Percentiles rank a stretch among this genome's conserved stretches.
Evolutionary conservation across 1,284 basidiomycete genomes (phyloP).

Genomic region (Papiliotrema flavescens): DNA sequence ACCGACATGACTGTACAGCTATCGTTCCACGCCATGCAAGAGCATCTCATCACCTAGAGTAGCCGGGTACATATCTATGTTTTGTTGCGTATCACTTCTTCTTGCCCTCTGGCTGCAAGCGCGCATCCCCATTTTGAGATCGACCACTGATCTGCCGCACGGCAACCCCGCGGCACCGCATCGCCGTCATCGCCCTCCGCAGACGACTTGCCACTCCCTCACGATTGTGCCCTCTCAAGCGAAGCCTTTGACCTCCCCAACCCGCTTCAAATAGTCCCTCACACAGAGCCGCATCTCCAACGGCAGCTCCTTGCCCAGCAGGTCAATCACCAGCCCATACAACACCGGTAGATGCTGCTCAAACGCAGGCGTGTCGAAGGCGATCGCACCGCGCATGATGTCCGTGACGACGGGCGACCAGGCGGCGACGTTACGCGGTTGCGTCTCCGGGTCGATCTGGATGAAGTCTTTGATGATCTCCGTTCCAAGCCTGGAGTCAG

Average conservation of each 20-base stretch:
- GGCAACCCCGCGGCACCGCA: too few relatives aligned
- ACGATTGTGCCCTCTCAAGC: neutral
- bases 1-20: too few relatives aligned
- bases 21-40: too few relatives aligned
- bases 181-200: too few relatives aligned
- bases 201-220: too few relatives aligned
- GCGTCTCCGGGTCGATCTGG: conserved; percentile 82
- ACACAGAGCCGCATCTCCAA: conserved; percentile 74
- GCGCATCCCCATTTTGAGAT: too few relatives aligned
- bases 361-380: conserved; percentile 87
- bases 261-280: conserved; percentile 64
- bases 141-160: too few relatives aligned
- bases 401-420: conserved; percentile 98
- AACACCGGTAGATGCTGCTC: conserved; percentile 74
- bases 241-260: conserved; percentile 37
- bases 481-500: conserved; percentile 66
- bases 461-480: conserved; percentile 89
- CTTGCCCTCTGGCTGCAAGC: too few relatives aligned
- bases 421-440: conserved; percentile 90
- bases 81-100: too few relatives aligned
- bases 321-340: conserved; percentile 78
- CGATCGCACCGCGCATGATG: conserved; percentile 83
- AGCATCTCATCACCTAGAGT: too few relatives aligned
- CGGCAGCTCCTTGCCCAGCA: conserved; percentile 73
- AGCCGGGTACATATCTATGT: too few relatives aligned